Evolutionary conservation across 768 basidiomycete genomes (phyloP).

Genomic region (Kwoniella europaea): DNA sequence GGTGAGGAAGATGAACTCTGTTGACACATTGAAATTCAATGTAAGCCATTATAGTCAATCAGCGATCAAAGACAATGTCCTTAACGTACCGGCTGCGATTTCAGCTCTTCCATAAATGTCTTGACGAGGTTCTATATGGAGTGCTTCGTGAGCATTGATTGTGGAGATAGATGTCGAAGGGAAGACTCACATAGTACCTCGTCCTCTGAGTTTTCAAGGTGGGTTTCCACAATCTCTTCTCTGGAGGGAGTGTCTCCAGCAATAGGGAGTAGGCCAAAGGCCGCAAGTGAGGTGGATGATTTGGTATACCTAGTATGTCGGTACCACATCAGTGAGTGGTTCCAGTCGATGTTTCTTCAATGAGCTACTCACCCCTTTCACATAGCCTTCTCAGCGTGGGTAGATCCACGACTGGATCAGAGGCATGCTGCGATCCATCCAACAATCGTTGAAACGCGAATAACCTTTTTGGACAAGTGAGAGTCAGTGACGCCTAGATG

Average conservation of each 20-base stretch:
- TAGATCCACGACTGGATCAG: constrained; percentile 44
- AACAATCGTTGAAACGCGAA: constrained; percentile 51
- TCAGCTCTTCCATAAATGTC: constrained; percentile 28
- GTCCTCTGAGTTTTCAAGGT: constrained; percentile 27
- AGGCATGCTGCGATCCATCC: constrained; percentile 39
- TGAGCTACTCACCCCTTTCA: constrained; percentile 40
- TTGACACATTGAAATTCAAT: neutral
- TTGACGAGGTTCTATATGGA: constrained; percentile 24
- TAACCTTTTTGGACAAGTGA: constrained; percentile 28
- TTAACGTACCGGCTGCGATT: constrained; percentile 14
- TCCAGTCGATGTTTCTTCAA: neutral
- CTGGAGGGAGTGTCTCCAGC: constrained; percentile 38
- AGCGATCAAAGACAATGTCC: too few relatives aligned
- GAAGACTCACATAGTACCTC: constrained; percentile 43
- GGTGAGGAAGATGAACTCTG: constrained; percentile 17
- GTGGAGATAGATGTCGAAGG: too few relatives aligned
- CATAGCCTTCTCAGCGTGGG: constrained; percentile 44
- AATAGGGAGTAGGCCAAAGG: constrained; percentile 49
- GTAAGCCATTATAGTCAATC: neutral
- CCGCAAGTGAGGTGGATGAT: constrained; percentile 51
- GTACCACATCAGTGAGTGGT: too few relatives aligned
- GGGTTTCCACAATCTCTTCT: constrained; percentile 42
- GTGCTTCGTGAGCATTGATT: neutral
- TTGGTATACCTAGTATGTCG: constrained; percentile 53
- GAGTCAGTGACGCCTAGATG: neutral